phyloP scores from a whole-genome alignment of 1,284 basidiomycete genomes.

The Rhodotorula sp. region DNA sequence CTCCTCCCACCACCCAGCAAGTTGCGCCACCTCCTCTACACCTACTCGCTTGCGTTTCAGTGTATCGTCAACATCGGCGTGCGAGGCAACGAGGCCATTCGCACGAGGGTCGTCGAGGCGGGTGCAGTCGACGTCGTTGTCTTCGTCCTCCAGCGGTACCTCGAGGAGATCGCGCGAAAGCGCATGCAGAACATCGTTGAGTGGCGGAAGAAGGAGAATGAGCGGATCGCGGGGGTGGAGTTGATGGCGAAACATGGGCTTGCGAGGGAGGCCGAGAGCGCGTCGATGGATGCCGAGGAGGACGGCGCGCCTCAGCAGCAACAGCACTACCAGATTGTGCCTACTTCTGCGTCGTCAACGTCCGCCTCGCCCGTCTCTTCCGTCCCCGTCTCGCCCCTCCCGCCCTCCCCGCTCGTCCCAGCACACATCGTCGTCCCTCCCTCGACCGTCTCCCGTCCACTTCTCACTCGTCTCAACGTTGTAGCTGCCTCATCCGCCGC shows the following conservation, averaged over 20 bases:
- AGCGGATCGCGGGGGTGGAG: constrained; percentile 5
- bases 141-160: constrained; percentile 83
- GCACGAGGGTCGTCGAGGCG: constrained; percentile 90
- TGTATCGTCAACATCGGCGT: constrained; percentile 98
- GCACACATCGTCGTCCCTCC: constrained; percentile 18
- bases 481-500: constrained; percentile 23
- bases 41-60: constrained; percentile 87
- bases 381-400: constrained; percentile 15
- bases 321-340: background rate
- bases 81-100: constrained; percentile 86
- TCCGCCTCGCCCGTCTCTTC: constrained; percentile 13
- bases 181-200: constrained; percentile 26
- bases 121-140: constrained; percentile 93
- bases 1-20: constrained; percentile 18
- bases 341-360: constrained; percentile 45
- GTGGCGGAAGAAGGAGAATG: constrained; percentile 25
- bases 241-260: too few relatives aligned
- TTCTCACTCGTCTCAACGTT: constrained; percentile 32
- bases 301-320: background rate
- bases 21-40: constrained; percentile 39
- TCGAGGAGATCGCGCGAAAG: constrained; percentile 53
- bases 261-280: background rate
- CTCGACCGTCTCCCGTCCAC: constrained; percentile 20
- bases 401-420: background rate
- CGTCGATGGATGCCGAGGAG: background rate